Evolutionary conservation across 108 stramenopile species (phyloP).

Genomic region (Cyclostephanos tholiformis): DNA sequence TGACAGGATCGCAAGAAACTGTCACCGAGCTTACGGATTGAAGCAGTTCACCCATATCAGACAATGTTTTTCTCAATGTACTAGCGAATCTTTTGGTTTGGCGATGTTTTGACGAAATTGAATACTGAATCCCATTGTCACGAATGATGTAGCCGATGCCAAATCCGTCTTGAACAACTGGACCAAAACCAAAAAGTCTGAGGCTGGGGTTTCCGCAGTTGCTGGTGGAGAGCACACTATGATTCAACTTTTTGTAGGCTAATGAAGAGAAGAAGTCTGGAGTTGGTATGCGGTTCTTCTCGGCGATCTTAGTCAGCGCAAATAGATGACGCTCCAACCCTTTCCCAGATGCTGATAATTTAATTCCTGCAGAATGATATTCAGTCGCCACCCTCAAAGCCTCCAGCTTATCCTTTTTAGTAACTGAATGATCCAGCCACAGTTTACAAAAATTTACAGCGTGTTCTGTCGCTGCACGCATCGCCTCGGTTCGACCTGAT

Average conservation of each 20-base stretch:
- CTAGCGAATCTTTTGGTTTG: constrained; percentile 78
- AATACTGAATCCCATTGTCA: constrained; percentile 71
- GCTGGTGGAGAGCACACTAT: constrained; percentile 82
- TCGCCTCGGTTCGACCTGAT: constrained; percentile 90
- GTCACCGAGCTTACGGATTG: constrained; percentile 29
- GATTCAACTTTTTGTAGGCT: constrained; percentile 73
- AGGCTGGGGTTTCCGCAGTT: constrained; percentile 90
- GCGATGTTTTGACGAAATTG: constrained; percentile 78
- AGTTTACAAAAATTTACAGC: constrained; percentile 64
- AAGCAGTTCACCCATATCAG: constrained; percentile 48
- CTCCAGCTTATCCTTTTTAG: constrained; percentile 58
- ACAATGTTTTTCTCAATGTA: constrained; percentile 58
- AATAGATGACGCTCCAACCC: constrained; percentile 69
- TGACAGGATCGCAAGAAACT: constrained; percentile 21
- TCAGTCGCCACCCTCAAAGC: constrained; percentile 63
- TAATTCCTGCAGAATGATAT: constrained; percentile 67
- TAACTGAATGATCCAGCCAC: constrained; percentile 41
- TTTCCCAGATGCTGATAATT: constrained; percentile 68
- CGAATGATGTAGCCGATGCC: constrained; percentile 91
- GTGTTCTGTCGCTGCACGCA: constrained; percentile 74
- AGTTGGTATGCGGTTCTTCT: constrained; percentile 57
- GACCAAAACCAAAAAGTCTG: constrained; percentile 86
- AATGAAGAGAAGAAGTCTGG: constrained; percentile 76
- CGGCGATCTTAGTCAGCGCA: constrained; percentile 82
- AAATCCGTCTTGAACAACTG: constrained; percentile 58